phyloP scores from a whole-genome alignment of 2,329 filamentous ascomycete species.

The Diaporthe eres region DNA sequence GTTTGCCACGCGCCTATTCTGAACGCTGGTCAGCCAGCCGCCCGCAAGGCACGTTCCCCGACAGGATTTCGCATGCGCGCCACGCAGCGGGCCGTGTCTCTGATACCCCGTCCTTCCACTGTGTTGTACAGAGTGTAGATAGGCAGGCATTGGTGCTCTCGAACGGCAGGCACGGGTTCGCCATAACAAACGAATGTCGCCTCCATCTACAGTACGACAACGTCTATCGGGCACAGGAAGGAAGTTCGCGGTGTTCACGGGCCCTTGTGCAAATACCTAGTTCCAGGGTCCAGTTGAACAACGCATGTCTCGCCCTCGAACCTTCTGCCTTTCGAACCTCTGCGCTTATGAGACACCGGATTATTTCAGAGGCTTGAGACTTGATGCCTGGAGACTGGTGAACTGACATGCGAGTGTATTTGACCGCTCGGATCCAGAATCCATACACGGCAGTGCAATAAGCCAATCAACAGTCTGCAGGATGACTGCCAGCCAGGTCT shows the following conservation, averaged over 20 bases:
- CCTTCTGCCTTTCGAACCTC: conserved; percentile 2
- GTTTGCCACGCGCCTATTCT: conserved; percentile 24
- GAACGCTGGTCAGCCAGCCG: conserved; percentile 16
- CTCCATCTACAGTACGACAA: background rate
- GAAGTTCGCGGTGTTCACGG: conserved; percentile 1
- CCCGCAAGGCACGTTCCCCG: conserved; percentile 16
- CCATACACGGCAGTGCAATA: conserved; percentile 7
- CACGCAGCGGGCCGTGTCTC: conserved; percentile 22
- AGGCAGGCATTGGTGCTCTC: conserved; percentile 8
- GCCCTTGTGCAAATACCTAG: background rate
- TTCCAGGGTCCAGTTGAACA: conserved; percentile 5
- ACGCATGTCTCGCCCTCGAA: conserved; percentile 1
- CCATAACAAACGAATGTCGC: background rate
- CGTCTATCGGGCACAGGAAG: background rate
- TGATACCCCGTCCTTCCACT: conserved; percentile 4
- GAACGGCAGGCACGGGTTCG: background rate
- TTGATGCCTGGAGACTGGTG: background rate
- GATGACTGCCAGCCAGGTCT: conserved; percentile 4
- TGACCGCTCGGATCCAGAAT: conserved; percentile 13
- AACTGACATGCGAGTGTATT: background rate
- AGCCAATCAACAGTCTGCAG: conserved; percentile 9
- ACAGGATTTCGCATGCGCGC: conserved; percentile 20
- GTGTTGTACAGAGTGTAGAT: conserved; percentile 4
- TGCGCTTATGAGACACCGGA: background rate
- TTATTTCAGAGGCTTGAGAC: background rate